Percentiles rank a stretch among this genome's conserved stretches.
phyloP scores from a whole-genome alignment of 1,284 basidiomycete genomes.

The Microbotryum silenes-acaulis region DNA sequence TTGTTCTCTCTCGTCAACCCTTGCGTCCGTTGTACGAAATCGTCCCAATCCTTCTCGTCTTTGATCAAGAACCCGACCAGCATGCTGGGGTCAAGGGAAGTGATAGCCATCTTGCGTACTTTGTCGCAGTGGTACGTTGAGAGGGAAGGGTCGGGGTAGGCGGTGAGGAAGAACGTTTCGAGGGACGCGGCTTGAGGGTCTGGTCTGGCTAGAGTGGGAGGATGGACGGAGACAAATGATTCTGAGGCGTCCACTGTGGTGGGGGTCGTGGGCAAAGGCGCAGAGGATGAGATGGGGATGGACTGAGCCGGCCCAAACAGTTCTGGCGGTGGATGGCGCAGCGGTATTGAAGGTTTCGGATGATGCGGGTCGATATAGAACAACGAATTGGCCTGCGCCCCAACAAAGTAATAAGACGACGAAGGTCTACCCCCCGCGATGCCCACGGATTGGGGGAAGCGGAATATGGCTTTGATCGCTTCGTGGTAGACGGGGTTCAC shows the following conservation, averaged over 20 bases:
- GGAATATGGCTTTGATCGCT: constrained; percentile 81
- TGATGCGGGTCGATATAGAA: constrained; percentile 97
- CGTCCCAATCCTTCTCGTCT: constrained; percentile 72
- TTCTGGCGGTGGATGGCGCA: constrained; percentile 44
- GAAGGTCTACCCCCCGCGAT: constrained; percentile 92
- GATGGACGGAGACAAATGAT: constrained; percentile 10
- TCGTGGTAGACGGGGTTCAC: constrained; percentile 95
- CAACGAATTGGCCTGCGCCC: constrained; percentile 75
- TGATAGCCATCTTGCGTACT: constrained; percentile 84
- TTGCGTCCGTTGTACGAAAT: constrained; percentile 57
- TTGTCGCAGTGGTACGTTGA: constrained; percentile 89
- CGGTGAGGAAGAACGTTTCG: constrained; percentile 55
- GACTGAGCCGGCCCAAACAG: background rate
- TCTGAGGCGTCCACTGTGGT: background rate
- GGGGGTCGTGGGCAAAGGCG: background rate
- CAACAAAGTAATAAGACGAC: constrained; percentile 96
- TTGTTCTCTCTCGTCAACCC: constrained; percentile 24
- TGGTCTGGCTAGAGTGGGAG: constrained; percentile 9
- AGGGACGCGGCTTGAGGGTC: constrained; percentile 29
- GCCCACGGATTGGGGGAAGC: constrained; percentile 88
- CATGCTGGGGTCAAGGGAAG: constrained; percentile 93
- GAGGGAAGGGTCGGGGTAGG: constrained; percentile 60
- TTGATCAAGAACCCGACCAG: constrained; percentile 82
- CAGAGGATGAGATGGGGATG: constrained; percentile 3
- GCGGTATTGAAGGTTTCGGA: constrained; percentile 67